Evolutionary conservation across 495 filamentous ascomycete species (phyloP), one percentile per base, ranked within the genome.

Genomic region (Lasiosphaeriaceae sp.): DNA sequence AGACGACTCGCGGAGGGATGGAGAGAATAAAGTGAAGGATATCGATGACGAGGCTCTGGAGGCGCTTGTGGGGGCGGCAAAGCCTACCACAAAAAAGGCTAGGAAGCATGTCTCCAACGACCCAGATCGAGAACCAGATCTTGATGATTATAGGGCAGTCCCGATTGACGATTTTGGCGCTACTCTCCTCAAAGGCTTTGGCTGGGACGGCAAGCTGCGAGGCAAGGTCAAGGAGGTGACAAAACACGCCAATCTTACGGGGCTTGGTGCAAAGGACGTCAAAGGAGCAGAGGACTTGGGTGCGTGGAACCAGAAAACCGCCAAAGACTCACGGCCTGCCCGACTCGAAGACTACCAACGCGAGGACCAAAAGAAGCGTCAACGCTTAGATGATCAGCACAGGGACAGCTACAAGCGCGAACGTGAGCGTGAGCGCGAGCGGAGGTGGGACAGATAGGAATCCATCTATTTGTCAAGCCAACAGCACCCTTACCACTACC

Each of bases 131-230:
- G 72, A 83, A 16, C 85, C 91, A 2, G 86, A 82, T 0, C 74
- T 94, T 21, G 90, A 90, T 46, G 90, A 93, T 62, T 99, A 99
- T 71, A 86, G 83, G 24, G 83, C 86, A 3, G 82, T 96, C 11
- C 93, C 95, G 0, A 90, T 97, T 35, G 94, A 97, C 57, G 90
- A 96, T 56, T 99, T 97, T 63, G 94, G 93, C 31, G 86, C 89
- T 21, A 90, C 90, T 2, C 72, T 97, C 50, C 79, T 99, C 23
- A 82, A 90, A 7, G 90, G 90, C 11, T 95, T 96, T 85, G 94
- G 94, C 4, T 97, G 92, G 93, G 90, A 96, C 56, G 93, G 92
- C 1, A 83, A 93, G 80, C 81, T 66, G 78, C 82, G 34, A 63
- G 80, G 50, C 55, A 77, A 75, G 51, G 70, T 71, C 14, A 74